A percentile compares a stretch with the other conserved stretches of the same genome.
These are phyloP conservation scores for Nannizziopsis barbatae DNA, from an alignment of 2,329 filamentous ascomycete genomes.

Conservation along the genomic window DNA sequence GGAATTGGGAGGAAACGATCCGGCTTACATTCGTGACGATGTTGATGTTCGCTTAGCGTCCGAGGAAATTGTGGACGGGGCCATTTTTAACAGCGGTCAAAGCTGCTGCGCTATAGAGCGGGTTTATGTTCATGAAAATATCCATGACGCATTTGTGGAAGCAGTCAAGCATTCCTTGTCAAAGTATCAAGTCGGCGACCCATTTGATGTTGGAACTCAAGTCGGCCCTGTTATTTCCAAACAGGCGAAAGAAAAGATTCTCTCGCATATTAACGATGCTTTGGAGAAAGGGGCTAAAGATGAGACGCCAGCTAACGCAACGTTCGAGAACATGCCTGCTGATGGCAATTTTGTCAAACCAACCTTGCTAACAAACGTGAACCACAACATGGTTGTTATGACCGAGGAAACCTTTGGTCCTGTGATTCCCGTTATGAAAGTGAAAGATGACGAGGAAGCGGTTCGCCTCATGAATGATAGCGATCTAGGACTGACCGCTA, in stretches of 20 bases:
- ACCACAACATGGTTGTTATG: constrained; percentile 80
- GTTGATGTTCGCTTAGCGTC: constrained; percentile 86
- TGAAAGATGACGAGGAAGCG: constrained; percentile 69
- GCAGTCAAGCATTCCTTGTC: constrained; percentile 69
- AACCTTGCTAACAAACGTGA: constrained; percentile 66
- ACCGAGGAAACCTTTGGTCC: constrained; percentile 91
- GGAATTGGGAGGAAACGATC: constrained; percentile 90
- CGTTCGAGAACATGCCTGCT: constrained; percentile 59
- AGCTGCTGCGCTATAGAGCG: constrained; percentile 90
- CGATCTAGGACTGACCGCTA: constrained; percentile 88
- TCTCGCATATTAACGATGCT: constrained; percentile 70
- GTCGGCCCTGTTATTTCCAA: constrained; percentile 82
- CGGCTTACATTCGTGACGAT: constrained; percentile 75
- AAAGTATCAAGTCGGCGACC: constrained; percentile 80
- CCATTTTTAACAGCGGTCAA: constrained; percentile 98
- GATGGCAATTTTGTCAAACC: constrained; percentile 83
- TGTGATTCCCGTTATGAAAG: constrained; percentile 80
- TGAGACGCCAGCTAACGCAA: constrained; percentile 68
- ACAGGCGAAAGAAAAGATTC: constrained; percentile 62
- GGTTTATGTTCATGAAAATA: constrained; percentile 75
- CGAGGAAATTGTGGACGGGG: constrained; percentile 86
- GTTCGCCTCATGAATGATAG: constrained; percentile 85
- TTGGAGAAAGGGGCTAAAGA: constrained; percentile 72
- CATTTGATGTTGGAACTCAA: constrained; percentile 64
- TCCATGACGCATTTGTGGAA: constrained; percentile 72